Percentiles rank a stretch among this genome's conserved stretches.
Conservation (phyloP, 1,284 basidiomycete genomes). For the Ganoderma resinaceum region DNA sequence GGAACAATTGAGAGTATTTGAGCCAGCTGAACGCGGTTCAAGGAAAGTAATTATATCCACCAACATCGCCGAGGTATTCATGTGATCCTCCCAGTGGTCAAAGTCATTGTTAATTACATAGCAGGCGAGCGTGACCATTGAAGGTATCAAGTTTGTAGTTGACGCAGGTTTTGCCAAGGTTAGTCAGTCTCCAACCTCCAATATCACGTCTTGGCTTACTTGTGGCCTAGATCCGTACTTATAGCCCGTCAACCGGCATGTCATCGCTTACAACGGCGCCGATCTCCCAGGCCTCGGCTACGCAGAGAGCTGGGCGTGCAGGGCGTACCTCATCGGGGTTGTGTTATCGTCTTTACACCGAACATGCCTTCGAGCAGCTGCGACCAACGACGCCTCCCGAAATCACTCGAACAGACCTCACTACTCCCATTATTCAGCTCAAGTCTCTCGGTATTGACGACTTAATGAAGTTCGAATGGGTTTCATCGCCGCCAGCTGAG, state of each 20-base stretch:
- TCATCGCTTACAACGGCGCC: slow-evolving; percentile 84
- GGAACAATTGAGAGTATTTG: slow-evolving; percentile 89
- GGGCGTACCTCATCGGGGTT: slow-evolving; percentile 91
- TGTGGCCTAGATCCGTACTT: slow-evolving; percentile 74
- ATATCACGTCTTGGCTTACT: slow-evolving; percentile 20
- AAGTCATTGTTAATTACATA: background rate
- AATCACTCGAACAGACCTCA: slow-evolving; percentile 88
- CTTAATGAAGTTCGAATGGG: slow-evolving; percentile 95
- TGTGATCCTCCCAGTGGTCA: background rate
- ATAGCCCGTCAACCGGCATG: slow-evolving; percentile 83
- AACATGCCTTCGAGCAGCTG: slow-evolving; percentile 63
- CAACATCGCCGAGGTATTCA: slow-evolving; percentile 90
- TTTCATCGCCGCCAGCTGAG: slow-evolving; percentile 88
- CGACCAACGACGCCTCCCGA: slow-evolving; percentile 83
- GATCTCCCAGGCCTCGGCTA: slow-evolving; percentile 84
- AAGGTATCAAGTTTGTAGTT: slow-evolving; percentile 94
- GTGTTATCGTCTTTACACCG: slow-evolving; percentile 93
- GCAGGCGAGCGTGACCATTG: slow-evolving; percentile 94
- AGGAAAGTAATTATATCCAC: slow-evolving; percentile 95
- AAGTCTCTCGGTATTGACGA: slow-evolving; percentile 96
- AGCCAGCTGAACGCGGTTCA: slow-evolving; percentile 72
- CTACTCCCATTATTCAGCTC: slow-evolving; percentile 88
- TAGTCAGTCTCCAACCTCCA: slow-evolving; percentile 25
- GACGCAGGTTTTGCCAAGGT: slow-evolving; percentile 97
- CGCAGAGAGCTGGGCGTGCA: slow-evolving; percentile 89